Evolutionary conservation across 345 rosid species (phyloP).

Genomic region (Pistacia vera): DNA sequence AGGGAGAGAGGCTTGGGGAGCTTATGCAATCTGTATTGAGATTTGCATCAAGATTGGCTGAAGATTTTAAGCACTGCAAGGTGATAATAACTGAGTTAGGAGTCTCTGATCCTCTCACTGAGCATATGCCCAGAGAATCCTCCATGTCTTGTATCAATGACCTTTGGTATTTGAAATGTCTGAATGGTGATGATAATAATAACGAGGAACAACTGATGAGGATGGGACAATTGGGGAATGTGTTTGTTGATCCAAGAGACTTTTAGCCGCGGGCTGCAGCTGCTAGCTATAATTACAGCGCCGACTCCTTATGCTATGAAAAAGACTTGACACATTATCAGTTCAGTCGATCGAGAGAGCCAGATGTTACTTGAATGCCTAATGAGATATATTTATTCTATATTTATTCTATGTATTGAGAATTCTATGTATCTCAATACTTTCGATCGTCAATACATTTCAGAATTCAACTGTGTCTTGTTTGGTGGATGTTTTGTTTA

Average conservation of each 20-base stretch:
- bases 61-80: slow-evolving; percentile 41
- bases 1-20: slow-evolving; percentile 51
- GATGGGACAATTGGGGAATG: slow-evolving; percentile 43
- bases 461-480: too few species aligned
- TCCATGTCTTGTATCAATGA: slow-evolving; percentile 43
- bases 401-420: too few species aligned
- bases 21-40: slow-evolving; percentile 45
- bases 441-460: too few species aligned
- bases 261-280: slow-evolving; percentile 28
- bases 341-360: background rate
- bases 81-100: slow-evolving; percentile 45
- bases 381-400: too few species aligned
- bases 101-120: slow-evolving; percentile 45
- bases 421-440: too few species aligned
- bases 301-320: background rate
- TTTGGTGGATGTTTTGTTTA: too few species aligned
- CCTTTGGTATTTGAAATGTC: slow-evolving; percentile 53
- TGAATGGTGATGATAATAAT: background rate
- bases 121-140: slow-evolving; percentile 34
- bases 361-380: too few species aligned
- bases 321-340: background rate
- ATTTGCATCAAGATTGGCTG: slow-evolving; percentile 43
- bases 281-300: background rate
- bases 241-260: slow-evolving; percentile 65
- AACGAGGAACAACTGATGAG: slow-evolving; percentile 10